Percentiles rank a stretch among this genome's conserved stretches.
These are phyloP conservation scores for Phoma herbarum DNA, from an alignment of 2,329 filamentous ascomycete species.

Conservation along the genomic window DNA sequence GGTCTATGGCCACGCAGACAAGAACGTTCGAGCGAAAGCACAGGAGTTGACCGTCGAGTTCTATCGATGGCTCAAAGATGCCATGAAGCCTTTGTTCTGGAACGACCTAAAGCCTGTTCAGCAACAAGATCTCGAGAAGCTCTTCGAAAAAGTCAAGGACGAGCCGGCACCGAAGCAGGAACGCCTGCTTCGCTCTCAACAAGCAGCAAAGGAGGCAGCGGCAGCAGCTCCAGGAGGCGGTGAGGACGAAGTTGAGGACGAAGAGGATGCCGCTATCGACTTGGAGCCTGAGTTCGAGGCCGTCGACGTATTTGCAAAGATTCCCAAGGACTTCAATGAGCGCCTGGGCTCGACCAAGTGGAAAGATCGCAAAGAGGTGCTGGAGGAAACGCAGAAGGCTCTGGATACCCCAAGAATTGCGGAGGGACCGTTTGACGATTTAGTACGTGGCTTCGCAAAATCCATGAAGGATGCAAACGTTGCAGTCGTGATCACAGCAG, in stretches of 20 bases:
- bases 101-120: constrained; percentile 93
- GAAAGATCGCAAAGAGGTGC: constrained; percentile 96
- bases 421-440: constrained; percentile 85
- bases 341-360: constrained; percentile 90
- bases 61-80: constrained; percentile 95
- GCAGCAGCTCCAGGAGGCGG: constrained; percentile 66
- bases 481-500: constrained; percentile 89
- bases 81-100: constrained; percentile 99
- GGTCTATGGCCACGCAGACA: constrained; percentile 94
- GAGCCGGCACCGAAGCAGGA: constrained; percentile 91
- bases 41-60: constrained; percentile 92
- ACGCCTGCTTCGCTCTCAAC: constrained; percentile 85
- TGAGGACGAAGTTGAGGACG: constrained; percentile 58
- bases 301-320: constrained; percentile 82
- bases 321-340: constrained; percentile 84
- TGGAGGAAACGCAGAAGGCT: constrained; percentile 79
- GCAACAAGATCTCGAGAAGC: constrained; percentile 89
- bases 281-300: constrained; percentile 72
- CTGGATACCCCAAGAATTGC: constrained; percentile 91
- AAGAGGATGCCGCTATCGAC: constrained; percentile 77
- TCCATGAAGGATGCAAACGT: constrained; percentile 99
- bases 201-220: constrained; percentile 80
- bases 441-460: constrained; percentile 85
- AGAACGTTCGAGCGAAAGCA: constrained; percentile 94
- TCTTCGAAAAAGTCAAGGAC: constrained; percentile 92